A percentile compares a stretch with the other conserved stretches of the same genome.
These are phyloP conservation scores for Earliella scabrosa DNA, from an alignment of 1,284 basidiomycete species.

Conservation along the genomic window DNA sequence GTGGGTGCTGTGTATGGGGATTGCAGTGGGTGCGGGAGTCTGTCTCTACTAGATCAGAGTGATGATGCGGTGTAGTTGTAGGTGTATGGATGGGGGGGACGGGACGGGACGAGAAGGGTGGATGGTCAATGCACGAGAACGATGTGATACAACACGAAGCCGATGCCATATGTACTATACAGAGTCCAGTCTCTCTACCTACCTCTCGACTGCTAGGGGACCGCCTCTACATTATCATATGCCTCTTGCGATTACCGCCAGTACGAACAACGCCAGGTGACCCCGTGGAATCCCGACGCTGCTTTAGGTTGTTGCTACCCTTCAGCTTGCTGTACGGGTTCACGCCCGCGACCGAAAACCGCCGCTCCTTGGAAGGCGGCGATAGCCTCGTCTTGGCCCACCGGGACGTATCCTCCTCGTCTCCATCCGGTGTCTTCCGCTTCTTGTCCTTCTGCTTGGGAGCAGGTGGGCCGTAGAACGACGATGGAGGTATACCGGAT, in stretches of 20 bases:
- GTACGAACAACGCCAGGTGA: conserved; percentile 29
- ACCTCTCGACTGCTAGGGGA: not conserved
- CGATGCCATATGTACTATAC: conserved; percentile 19
- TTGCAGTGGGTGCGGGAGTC: not conserved
- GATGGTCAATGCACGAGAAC: not conserved
- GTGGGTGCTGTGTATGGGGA: not conserved
- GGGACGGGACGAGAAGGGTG: not conserved
- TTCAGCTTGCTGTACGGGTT: conserved; percentile 42
- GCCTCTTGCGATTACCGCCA: conserved; percentile 28
- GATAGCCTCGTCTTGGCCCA: conserved; percentile 35
- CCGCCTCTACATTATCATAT: conserved; percentile 26
- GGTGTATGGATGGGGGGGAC: not conserved
- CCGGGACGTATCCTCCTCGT: conserved; percentile 33
- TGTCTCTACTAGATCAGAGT: conserved; percentile 2
- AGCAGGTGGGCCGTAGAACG: conserved; percentile 48
- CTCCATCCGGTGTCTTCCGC: conserved; percentile 44
- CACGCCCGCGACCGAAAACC: conserved; percentile 13
- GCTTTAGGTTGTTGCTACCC: conserved; percentile 40
- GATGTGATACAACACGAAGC: conserved; percentile 9
- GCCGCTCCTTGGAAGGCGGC: conserved; percentile 24
- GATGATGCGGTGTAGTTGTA: not conserved
- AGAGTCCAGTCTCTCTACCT: conserved; percentile 16
- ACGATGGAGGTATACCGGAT: conserved; percentile 41
- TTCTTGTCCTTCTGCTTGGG: conserved; percentile 39
- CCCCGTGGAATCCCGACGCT: conserved; percentile 25